These are phyloP conservation scores for Globisporangium mamillatum DNA, from an alignment of 352 stramenopile species.

Conservation along the genomic window DNA sequence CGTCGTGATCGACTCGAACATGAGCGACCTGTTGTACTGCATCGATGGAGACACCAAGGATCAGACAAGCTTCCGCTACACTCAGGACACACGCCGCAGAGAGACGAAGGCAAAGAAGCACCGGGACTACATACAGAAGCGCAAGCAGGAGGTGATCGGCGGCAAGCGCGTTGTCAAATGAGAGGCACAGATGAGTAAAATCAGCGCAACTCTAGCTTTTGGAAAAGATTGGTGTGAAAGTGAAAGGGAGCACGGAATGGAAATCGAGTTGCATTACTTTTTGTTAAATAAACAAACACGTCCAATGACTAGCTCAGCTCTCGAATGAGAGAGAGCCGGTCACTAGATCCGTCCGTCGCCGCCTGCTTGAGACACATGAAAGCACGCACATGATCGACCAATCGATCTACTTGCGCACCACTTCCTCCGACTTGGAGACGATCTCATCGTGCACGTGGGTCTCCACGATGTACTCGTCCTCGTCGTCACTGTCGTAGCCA, in stretches of 20 bases:
- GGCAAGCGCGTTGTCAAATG: too few relatives aligned
- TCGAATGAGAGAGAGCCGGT: neutral
- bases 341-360: neutral
- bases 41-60: too few relatives aligned
- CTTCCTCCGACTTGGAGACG: constrained; percentile 63
- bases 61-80: too few relatives aligned
- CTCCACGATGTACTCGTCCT: constrained; percentile 83
- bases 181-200: too few relatives aligned
- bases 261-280: constrained; percentile 11
- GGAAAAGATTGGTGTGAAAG: too few relatives aligned
- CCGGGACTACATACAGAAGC: too few relatives aligned
- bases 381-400: neutral
- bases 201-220: too few relatives aligned
- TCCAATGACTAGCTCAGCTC: neutral
- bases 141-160: too few relatives aligned
- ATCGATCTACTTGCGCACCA: constrained; percentile 54
- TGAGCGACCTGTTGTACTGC: too few relatives aligned
- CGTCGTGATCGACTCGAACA: too few relatives aligned
- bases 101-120: too few relatives aligned
- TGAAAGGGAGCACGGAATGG: neutral
- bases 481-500: constrained; percentile 83
- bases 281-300: constrained; percentile 16
- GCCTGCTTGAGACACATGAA: neutral
- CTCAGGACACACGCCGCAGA: too few relatives aligned
- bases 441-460: constrained; percentile 73